Conservation (phyloP, 2,329 filamentous ascomycete genomes). For the Ceratocystis variospora region DNA sequence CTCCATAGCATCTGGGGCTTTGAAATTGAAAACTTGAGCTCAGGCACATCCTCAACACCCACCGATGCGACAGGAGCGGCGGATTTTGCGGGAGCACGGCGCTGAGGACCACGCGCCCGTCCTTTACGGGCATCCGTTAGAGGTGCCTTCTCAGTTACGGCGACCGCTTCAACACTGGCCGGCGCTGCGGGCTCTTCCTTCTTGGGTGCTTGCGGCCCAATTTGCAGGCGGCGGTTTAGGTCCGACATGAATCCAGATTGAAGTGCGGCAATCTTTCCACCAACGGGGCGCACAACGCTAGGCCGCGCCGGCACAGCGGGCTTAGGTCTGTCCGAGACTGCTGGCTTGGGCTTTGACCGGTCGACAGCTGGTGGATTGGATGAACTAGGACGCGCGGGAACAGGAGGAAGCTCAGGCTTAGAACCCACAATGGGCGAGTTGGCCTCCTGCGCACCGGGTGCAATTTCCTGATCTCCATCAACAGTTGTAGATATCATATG, state of each 20-base stretch:
- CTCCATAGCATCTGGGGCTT: constrained; percentile 37
- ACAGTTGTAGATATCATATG: constrained; percentile 67
- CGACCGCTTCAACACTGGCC: constrained; percentile 37
- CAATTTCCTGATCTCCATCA: constrained; percentile 15
- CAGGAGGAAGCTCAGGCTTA: constrained; percentile 2
- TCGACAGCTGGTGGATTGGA: constrained; percentile 20
- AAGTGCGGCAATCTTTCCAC: constrained; percentile 78
- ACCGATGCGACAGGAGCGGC: constrained; percentile 28
- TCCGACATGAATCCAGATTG: constrained; percentile 89
- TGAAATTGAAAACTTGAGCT: constrained; percentile 34
- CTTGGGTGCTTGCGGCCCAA: constrained; percentile 71
- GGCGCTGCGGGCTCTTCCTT: constrained; percentile 52
- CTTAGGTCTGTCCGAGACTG: constrained; percentile 45
- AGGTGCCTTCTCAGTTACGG: constrained; percentile 44
- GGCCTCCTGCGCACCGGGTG: not conserved
- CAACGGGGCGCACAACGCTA: constrained; percentile 45
- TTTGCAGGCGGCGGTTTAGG: constrained; percentile 72
- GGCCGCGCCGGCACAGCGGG: constrained; percentile 55
- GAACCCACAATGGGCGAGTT: not conserved
- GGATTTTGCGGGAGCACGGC: constrained; percentile 50
- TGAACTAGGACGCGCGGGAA: constrained; percentile 27
- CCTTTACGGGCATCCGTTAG: constrained; percentile 80
- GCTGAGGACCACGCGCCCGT: constrained; percentile 72
- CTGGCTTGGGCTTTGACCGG: constrained; percentile 42
- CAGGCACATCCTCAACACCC: constrained; percentile 24